Conservation (phyloP, 495 filamentous ascomycete genomes). For the Xylaria scruposa region DNA sequence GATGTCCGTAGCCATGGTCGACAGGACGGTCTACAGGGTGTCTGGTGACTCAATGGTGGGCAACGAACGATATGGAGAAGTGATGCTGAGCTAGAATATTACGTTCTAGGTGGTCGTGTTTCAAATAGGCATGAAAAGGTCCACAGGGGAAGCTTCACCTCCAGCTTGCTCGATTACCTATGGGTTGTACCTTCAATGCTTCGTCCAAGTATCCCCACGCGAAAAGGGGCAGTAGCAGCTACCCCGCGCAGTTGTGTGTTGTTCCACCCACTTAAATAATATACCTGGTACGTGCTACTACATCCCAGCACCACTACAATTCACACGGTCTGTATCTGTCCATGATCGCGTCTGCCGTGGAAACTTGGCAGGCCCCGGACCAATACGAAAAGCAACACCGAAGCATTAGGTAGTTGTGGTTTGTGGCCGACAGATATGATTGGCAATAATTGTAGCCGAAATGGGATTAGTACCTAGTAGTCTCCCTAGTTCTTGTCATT, state of each 20-base stretch:
- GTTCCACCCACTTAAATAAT: slow-evolving; percentile 9
- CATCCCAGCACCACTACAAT: background rate
- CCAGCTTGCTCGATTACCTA: background rate
- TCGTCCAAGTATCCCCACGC: background rate
- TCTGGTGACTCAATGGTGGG: background rate
- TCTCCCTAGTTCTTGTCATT: background rate
- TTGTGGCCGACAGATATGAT: background rate
- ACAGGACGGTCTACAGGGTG: background rate
- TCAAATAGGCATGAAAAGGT: background rate
- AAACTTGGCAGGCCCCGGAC: background rate
- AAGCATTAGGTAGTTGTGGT: no score
- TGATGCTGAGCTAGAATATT: background rate
- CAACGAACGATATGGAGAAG: background rate
- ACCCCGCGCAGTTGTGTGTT: slow-evolving; percentile 24
- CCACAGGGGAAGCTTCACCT: background rate
- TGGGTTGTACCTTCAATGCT: background rate
- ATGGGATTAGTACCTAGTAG: background rate
- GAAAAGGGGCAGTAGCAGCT: background rate
- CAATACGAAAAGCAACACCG: background rate
- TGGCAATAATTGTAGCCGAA: background rate
- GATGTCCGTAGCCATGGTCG: slow-evolving; percentile 37
- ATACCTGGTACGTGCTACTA: background rate
- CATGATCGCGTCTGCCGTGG: background rate
- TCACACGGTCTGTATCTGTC: background rate
- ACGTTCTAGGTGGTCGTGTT: background rate